Base-by-base conservation (phyloP, 1,284 basidiomycete species). In the Microbotryomycetes sp. region DNA sequence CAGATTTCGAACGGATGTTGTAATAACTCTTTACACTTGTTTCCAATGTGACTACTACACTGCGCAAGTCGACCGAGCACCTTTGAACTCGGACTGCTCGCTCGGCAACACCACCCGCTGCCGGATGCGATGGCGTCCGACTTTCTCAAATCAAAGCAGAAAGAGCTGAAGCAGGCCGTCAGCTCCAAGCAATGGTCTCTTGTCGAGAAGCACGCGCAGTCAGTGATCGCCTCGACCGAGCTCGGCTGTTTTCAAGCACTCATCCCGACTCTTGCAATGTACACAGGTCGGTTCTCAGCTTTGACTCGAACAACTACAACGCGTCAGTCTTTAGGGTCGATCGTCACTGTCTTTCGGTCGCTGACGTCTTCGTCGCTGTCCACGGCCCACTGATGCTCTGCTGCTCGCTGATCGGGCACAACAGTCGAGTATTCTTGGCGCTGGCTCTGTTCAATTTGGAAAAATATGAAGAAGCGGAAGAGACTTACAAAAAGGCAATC, bases 201-300 rank as follows among this genome's bases (percentile, higher is more conserved):
- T 88, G 41, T 86, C 3, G 82, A 83, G 50, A 88, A 87, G 72
- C 89, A 90, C 69, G 85, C 86, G 69, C 87, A 85, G 89, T 92
- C 74, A 73, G 86, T 79, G 51, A 1, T 2, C 15, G n/a, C 61
- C n/a, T 52, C 60, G 51, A 52, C 46, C 16, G 30, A 45, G 30
- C 21, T 24, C 6, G 18, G 13, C 23, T 15, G 16, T 11, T 3
- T 23, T 16, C 35, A 16, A 11, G 11, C 26, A 48, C 46, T 18
- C 54, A 26, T 51, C 57, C 50, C 57, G 57, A 9, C 5, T 57
- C 26, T 48, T 23, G 4, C 6, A 6, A 4, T 1, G 4, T 53
- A 2, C 15, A 30, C 51, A 71, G 70, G 18, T 63, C 60, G 7
- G 64, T 68, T 13, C 62, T 72, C 21, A 64, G 64, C 41, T 72